phyloP scores from a whole-genome alignment of 1,284 basidiomycete species.

The Ceratobasidium sp. region DNA sequence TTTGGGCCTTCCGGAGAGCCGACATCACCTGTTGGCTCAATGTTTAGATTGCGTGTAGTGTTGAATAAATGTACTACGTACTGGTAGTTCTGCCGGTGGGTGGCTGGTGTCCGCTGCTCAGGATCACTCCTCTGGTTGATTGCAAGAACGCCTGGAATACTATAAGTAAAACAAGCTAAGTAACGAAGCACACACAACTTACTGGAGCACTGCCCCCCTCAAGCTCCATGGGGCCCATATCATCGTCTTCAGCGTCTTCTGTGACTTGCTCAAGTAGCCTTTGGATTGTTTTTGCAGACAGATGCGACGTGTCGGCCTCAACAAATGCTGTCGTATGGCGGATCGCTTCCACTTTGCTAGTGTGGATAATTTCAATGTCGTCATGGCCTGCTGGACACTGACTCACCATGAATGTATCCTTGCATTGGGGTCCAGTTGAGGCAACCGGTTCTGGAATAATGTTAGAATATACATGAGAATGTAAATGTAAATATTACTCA shows the following conservation, averaged over 20 bases:
- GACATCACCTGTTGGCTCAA: no score
- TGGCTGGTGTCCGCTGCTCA: conserved; percentile 30
- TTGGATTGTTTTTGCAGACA: not conserved
- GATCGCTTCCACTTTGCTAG: not conserved
- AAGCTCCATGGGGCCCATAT: conserved; percentile 1
- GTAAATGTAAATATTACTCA: not conserved
- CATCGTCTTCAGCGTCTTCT: not conserved
- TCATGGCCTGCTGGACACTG: not conserved
- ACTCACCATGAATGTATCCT: not conserved
- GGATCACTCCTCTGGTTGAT: conserved; percentile 11
- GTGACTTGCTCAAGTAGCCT: not conserved
- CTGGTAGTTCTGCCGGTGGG: not conserved
- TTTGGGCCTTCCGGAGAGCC: no score
- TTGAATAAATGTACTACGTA: not conserved
- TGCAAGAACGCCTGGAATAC: not conserved
- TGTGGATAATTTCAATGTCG: not conserved
- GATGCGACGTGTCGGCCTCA: not conserved
- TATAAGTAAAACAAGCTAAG: not conserved
- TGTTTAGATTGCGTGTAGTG: no score
- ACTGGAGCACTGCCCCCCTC: conserved; percentile 33
- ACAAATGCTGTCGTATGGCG: not conserved
- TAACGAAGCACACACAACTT: not conserved
- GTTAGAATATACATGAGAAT: not conserved
- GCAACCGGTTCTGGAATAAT: not conserved
- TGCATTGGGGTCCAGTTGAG: not conserved